Conservation (phyloP, 2,329 filamentous ascomycete genomes). For the Fusarium sp. region DNA sequence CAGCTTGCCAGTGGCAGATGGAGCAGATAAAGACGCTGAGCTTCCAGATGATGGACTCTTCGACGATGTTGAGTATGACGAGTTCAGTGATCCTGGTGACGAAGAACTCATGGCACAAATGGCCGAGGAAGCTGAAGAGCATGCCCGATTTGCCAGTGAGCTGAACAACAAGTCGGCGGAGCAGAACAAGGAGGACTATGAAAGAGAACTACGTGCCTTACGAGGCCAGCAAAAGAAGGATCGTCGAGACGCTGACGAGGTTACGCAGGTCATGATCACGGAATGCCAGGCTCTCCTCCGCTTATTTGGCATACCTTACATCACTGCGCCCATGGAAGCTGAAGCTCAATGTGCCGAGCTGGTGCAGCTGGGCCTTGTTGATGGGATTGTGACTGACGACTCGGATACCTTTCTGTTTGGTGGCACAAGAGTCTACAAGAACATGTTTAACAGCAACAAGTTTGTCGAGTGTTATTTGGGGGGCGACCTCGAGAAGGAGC, state of each 20-base stretch:
- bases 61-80: constrained; percentile 75
- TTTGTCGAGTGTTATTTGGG: constrained; percentile 96
- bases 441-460: constrained; percentile 99
- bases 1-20: neutral
- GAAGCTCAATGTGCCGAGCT: constrained; percentile 97
- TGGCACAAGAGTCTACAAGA: constrained; percentile 96
- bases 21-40: constrained; percentile 11
- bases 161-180: constrained; percentile 80
- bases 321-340: constrained; percentile 98
- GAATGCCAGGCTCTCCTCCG: constrained; percentile 93
- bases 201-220: constrained; percentile 86
- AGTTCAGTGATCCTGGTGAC: constrained; percentile 89
- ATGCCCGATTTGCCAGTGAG: constrained; percentile 89
- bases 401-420: constrained; percentile 97
- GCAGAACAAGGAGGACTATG: constrained; percentile 83
- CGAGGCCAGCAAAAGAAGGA: constrained; percentile 97
- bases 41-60: constrained; percentile 56
- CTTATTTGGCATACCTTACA: constrained; percentile 94
- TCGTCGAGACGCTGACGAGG: constrained; percentile 93
- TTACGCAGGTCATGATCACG: constrained; percentile 93
- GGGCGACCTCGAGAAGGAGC: constrained; percentile 86
- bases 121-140: constrained; percentile 91
- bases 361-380: constrained; percentile 86
- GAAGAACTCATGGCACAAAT: constrained; percentile 89
- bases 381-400: constrained; percentile 98